phyloP scores from a whole-genome alignment of 306 rosid genomes.

The Rosa lucieae region DNA sequence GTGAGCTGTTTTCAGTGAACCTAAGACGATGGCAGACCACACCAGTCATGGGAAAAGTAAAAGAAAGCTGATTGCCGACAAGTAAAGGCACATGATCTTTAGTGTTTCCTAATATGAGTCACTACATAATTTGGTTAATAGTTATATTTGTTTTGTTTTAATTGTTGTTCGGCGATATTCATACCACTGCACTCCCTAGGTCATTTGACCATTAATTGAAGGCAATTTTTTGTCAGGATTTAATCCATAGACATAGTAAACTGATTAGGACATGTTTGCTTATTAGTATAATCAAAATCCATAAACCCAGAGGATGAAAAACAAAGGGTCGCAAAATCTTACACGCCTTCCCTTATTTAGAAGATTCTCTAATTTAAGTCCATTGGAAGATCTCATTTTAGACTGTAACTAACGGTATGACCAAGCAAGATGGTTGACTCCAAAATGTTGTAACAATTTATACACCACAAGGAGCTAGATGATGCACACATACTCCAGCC shows the following conservation, averaged over 20 bases:
- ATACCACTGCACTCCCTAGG: background rate
- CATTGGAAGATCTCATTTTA: background rate
- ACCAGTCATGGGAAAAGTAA: background rate
- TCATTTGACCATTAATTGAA: background rate
- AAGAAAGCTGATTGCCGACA: background rate
- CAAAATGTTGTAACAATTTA: background rate
- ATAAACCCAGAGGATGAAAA: background rate
- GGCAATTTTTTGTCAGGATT: background rate
- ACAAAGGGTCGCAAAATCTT: background rate
- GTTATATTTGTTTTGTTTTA: background rate
- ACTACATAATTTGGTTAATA: background rate
- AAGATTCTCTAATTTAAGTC: background rate
- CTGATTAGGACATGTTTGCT: background rate
- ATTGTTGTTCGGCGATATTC: background rate
- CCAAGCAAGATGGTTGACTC: constrained; percentile 4
- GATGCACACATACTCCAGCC: background rate
- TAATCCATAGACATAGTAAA: background rate
- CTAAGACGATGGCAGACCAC: background rate
- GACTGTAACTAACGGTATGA: background rate
- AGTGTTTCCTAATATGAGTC: background rate
- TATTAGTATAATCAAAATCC: background rate
- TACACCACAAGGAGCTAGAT: constrained; percentile 4
- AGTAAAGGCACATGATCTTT: background rate
- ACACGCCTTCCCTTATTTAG: background rate
- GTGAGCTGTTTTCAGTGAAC: background rate